Conservation (phyloP, 2,329 filamentous ascomycete genomes). For the Sarocladium oryzae region DNA sequence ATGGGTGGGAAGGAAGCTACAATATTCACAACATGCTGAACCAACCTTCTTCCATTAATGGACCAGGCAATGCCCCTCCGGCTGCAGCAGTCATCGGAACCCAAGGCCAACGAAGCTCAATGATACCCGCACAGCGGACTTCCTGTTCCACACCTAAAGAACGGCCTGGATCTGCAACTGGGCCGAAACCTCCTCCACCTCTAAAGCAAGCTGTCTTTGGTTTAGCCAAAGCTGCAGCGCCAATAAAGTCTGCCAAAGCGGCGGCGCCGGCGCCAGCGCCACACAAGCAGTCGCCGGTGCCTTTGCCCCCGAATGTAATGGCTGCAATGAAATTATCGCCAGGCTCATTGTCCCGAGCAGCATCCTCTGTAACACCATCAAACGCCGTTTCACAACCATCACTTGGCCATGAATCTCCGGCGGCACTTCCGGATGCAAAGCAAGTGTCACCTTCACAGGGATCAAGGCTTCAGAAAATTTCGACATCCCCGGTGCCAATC, state of each 20-base stretch:
- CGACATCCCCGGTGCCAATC: too few species aligned
- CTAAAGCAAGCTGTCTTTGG: not conserved
- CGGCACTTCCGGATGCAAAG: not conserved
- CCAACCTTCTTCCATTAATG: constrained; percentile 9
- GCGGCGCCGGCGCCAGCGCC: constrained; percentile 27
- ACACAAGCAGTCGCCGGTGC: constrained; percentile 37
- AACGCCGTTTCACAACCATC: constrained; percentile 5
- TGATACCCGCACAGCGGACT: not conserved
- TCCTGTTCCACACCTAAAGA: not conserved
- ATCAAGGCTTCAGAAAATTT: too few species aligned
- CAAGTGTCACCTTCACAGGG: not conserved
- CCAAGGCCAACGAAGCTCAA: not conserved
- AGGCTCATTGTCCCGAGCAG: constrained; percentile 2
- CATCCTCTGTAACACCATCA: constrained; percentile 7
- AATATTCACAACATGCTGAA: constrained; percentile 37
- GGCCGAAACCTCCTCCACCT: not conserved
- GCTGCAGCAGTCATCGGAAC: not conserved
- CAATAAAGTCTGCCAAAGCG: constrained; percentile 22
- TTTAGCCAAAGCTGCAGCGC: constrained; percentile 10
- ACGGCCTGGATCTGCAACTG: not conserved
- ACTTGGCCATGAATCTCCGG: not conserved
- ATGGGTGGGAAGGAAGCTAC: constrained; percentile 51
- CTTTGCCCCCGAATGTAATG: constrained; percentile 35
- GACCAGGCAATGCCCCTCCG: not conserved
- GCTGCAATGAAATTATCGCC: constrained; percentile 30